phyloP scores from a whole-genome alignment of 2,329 filamentous ascomycete genomes.

The Zelopaecilomyces penicillatus region DNA sequence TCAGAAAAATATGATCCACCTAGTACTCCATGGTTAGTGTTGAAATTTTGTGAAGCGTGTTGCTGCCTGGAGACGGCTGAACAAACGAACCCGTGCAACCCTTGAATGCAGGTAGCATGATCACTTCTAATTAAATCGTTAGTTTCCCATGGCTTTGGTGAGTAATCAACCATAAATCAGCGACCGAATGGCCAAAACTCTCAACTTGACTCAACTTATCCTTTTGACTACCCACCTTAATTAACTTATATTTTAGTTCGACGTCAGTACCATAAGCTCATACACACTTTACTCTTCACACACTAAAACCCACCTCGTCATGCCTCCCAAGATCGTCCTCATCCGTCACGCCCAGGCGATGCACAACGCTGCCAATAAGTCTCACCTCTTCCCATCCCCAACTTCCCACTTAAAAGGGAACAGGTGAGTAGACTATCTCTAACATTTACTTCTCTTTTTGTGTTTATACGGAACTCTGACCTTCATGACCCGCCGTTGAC shows the following conservation, averaged over 20 bases:
- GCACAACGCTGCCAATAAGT: constrained; percentile 48
- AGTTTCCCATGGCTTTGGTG: background rate
- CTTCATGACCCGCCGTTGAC: constrained; percentile 45
- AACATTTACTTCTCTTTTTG: constrained; percentile 2
- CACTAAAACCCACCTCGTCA: constrained; percentile 14
- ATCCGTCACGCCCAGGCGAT: constrained; percentile 77
- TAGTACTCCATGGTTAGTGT: too few species aligned
- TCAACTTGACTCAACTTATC: too few species aligned
- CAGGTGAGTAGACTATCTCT: background rate
- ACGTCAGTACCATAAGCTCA: background rate
- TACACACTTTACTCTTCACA: background rate
- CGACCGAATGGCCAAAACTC: too few species aligned
- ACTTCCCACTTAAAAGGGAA: background rate
- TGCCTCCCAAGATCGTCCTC: constrained; percentile 61
- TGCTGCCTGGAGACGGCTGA: too few species aligned
- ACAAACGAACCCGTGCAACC: too few species aligned
- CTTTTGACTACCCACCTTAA: too few species aligned
- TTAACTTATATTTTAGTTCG: too few species aligned
- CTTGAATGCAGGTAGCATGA: too few species aligned
- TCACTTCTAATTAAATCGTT: too few species aligned
- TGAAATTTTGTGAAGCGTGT: too few species aligned
- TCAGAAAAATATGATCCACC: too few species aligned
- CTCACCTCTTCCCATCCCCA: background rate
- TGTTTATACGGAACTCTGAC: constrained; percentile 33
- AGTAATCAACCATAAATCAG: too few species aligned